These are phyloP conservation scores for Torulaspora quercuum DNA, from an alignment of 805 yeast species.

Conservation along the genomic window DNA sequence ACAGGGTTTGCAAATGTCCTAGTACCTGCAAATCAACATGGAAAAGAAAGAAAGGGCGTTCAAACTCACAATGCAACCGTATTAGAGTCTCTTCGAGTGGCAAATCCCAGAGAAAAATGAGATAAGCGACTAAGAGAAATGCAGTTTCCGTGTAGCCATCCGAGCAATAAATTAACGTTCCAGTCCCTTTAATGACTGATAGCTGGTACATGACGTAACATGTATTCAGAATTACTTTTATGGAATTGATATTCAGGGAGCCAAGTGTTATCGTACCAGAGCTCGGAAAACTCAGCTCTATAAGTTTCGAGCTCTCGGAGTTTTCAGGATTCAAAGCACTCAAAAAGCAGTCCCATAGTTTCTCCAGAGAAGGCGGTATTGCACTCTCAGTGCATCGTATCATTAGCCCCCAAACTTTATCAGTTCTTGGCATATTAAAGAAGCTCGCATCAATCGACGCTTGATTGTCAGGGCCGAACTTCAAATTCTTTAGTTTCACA, in stretches of 20 bases:
- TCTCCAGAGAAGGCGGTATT: constrained; percentile 45
- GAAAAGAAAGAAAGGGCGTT: constrained; percentile 82
- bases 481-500: constrained; percentile 38
- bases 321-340: constrained; percentile 1
- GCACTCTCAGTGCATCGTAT: constrained; percentile 61
- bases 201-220: constrained; percentile 45
- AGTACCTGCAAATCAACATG: constrained; percentile 68
- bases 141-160: constrained; percentile 94
- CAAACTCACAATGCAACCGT: constrained; percentile 56
- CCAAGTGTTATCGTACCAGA: constrained; percentile 82
- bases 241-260: constrained; percentile 59
- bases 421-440: constrained; percentile 49
- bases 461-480: constrained; percentile 18
- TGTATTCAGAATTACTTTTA: constrained; percentile 67
- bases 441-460: constrained; percentile 32
- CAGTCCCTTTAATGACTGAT: constrained; percentile 29
- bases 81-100: constrained; percentile 62
- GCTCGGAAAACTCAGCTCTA: constrained; percentile 65
- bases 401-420: constrained; percentile 47
- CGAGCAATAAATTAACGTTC: constrained; percentile 66
- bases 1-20: constrained; percentile 57
- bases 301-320: constrained; percentile 9
- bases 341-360: constrained; percentile 30
- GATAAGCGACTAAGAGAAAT: constrained; percentile 63
- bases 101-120: constrained; percentile 64